Percentiles rank a stretch among this genome's conserved stretches.
Conservation (phyloP, 768 basidiomycete species). For the Leccinum sublutescens region DNA sequence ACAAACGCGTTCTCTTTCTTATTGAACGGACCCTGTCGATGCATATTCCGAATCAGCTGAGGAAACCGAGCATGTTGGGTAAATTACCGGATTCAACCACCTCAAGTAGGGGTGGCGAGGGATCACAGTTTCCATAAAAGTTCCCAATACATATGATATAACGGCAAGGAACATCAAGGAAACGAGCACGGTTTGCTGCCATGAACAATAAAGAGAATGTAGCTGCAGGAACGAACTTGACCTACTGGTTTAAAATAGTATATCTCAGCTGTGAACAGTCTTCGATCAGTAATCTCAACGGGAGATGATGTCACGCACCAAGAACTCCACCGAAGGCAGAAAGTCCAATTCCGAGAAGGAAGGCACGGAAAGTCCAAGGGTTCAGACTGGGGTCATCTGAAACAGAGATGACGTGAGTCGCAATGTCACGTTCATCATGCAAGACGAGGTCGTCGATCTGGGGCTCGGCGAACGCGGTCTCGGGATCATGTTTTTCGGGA, state of each 20-base stretch:
- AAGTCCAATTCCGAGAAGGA: constrained; percentile 55
- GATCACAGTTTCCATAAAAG: constrained; percentile 44
- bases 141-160: constrained; percentile 49
- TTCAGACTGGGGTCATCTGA: constrained; percentile 28
- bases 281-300: constrained; percentile 3
- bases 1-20: constrained; percentile 61
- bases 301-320: constrained; percentile 30
- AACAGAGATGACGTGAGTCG: constrained; percentile 45
- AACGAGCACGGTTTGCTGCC: constrained; percentile 51
- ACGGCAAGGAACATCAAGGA: constrained; percentile 57
- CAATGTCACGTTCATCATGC: constrained; percentile 46
- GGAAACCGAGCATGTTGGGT: neutral
- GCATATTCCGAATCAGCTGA: neutral
- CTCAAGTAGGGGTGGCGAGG: constrained; percentile 44
- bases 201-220: constrained; percentile 1
- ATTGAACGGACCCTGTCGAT: constrained; percentile 49
- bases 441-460: constrained; percentile 27
- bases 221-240: neutral
- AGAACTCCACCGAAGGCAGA: constrained; percentile 53
- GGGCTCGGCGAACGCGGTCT: constrained; percentile 18
- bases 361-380: constrained; percentile 43
- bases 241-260: constrained; percentile 59
- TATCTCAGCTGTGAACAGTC: constrained; percentile 45
- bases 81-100: constrained; percentile 49
- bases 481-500: constrained; percentile 36